Evolutionary conservation across 768 basidiomycete species (phyloP).

Genomic region (Tricholoma saponaceum): DNA sequence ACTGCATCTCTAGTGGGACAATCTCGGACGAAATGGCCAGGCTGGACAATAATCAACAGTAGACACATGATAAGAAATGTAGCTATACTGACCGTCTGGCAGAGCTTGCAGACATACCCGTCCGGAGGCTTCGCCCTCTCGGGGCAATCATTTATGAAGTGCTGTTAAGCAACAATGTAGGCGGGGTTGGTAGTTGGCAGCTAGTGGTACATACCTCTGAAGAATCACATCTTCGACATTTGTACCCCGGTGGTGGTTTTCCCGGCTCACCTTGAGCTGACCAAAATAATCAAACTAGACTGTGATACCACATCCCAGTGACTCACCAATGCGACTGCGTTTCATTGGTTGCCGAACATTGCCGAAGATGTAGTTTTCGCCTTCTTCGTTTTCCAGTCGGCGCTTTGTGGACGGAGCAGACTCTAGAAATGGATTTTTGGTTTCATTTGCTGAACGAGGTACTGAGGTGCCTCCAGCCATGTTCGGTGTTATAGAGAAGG

Average conservation of each 20-base stretch:
- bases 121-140: conserved; percentile 74
- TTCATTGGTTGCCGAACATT: conserved; percentile 54
- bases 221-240: conserved; percentile 74
- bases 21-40: conserved; percentile 85
- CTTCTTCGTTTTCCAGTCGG: conserved; percentile 40
- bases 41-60: conserved; percentile 29
- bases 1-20: conserved; percentile 77
- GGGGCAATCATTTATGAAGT: conserved; percentile 75
- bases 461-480: conserved; percentile 29
- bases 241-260: conserved; percentile 69
- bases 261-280: conserved; percentile 38
- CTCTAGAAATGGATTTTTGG: conserved; percentile 67
- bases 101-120: conserved; percentile 85
- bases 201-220: conserved; percentile 47
- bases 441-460: conserved; percentile 56
- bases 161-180: conserved; percentile 35
- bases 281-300: not conserved
- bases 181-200: not conserved
- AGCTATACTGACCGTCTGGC: conserved; percentile 50
- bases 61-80: not conserved
- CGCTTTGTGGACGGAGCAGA: conserved; percentile 47
- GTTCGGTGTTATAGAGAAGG: conserved; percentile 77
- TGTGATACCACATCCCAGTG: not conserved
- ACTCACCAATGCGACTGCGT: conserved; percentile 51
- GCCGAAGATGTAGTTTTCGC: conserved; percentile 70